Percentiles rank a stretch among this genome's conserved stretches.
These are phyloP conservation scores for Xerocomus nothofagi DNA, from an alignment of 1,284 basidiomycete species.

Conservation along the genomic window DNA sequence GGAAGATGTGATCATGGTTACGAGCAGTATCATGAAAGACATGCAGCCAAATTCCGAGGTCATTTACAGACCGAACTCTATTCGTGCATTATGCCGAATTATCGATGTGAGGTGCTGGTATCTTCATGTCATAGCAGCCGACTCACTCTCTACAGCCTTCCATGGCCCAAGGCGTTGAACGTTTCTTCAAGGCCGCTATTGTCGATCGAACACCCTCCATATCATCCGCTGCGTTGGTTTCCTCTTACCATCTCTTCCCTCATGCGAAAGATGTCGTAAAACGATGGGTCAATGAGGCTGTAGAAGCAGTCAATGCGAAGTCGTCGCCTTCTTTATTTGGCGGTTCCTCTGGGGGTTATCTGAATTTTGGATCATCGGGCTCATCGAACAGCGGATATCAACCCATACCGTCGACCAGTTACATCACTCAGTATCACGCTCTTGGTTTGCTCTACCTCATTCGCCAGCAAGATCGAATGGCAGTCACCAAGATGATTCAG, in stretches of 20 bases:
- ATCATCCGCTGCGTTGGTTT: slow-evolving; percentile 94
- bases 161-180: slow-evolving; percentile 97
- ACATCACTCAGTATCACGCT: slow-evolving; percentile 97
- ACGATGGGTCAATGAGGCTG: slow-evolving; percentile 98
- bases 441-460: slow-evolving; percentile 94
- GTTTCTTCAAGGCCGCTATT: slow-evolving; percentile 99
- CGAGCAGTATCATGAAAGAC: slow-evolving; percentile 99
- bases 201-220: slow-evolving; percentile 97
- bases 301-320: slow-evolving; percentile 94
- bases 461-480: slow-evolving; percentile 97
- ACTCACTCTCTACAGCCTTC: slow-evolving; percentile 61
- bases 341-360: slow-evolving; percentile 57
- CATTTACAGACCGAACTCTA: slow-evolving; percentile 97
- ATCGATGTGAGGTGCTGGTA: slow-evolving; percentile 80
- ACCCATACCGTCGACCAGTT: slow-evolving; percentile 82
- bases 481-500: slow-evolving; percentile 99
- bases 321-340: slow-evolving; percentile 71
- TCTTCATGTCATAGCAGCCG: slow-evolving; percentile 5
- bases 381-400: slow-evolving; percentile 66
- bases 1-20: slow-evolving; percentile 99
- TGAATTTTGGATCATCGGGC: slow-evolving; percentile 63
- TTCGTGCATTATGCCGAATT: slow-evolving; percentile 93
- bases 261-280: slow-evolving; percentile 93
- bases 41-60: slow-evolving; percentile 99
- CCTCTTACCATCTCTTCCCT: slow-evolving; percentile 96